Percentiles rank a stretch among this genome's conserved stretches.
These are phyloP conservation scores for Filobasidium uniguttulatum DNA, from an alignment of 1,284 basidiomycete species.

Conservation along the genomic window DNA sequence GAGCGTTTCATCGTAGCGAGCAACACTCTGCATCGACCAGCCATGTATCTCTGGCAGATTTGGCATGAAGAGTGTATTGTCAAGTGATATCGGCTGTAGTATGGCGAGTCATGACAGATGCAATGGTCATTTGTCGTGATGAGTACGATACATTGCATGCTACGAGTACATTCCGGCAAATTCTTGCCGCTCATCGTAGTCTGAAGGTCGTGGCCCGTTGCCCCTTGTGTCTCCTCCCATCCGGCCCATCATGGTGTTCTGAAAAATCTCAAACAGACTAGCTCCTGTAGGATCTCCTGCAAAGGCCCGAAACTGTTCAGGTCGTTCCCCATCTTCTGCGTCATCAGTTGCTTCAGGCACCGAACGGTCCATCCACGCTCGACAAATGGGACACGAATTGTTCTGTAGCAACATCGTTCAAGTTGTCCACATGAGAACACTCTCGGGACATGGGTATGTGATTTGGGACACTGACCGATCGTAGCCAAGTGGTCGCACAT, in stretches of 20 bases:
- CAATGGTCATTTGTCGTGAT: no score
- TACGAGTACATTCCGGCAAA: slow-evolving; percentile 10
- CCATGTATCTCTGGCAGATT: no score
- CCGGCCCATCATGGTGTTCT: no score
- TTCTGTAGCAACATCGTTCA: background rate
- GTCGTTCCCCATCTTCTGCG: background rate
- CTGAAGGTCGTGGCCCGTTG: background rate
- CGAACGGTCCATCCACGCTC: slow-evolving; percentile 7
- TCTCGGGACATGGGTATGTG: background rate
- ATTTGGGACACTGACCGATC: slow-evolving; percentile 4
- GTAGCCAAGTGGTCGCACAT: slow-evolving; percentile 13
- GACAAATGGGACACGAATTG: slow-evolving; percentile 14
- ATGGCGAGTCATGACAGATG: no score
- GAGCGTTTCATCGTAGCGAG: no score
- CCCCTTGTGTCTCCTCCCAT: background rate
- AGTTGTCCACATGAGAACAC: no score
- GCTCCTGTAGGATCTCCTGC: background rate
- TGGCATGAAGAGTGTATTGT: no score
- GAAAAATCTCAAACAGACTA: no score
- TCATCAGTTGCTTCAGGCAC: background rate
- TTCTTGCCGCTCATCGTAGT: background rate
- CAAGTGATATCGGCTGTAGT: no score
- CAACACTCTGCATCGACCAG: no score
- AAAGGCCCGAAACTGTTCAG: background rate
- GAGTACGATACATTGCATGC: no score